Evolutionary conservation across 1,139 yeast genomes (phyloP).

Genomic region (Pichia sp.): DNA sequence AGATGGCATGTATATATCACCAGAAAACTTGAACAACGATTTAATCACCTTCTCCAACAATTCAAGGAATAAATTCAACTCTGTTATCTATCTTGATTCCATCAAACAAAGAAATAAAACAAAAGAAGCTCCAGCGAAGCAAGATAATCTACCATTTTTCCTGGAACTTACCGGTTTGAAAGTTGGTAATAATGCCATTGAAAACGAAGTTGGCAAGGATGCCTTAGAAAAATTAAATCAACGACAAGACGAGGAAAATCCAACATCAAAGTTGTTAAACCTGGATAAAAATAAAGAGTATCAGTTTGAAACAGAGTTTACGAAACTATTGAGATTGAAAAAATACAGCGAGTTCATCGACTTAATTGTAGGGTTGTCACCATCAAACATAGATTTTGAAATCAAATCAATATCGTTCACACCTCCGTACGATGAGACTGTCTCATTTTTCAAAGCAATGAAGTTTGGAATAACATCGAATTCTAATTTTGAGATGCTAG

Average conservation of each 20-base stretch:
- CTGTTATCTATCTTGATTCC: slow-evolving; percentile 74
- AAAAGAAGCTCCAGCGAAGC: slow-evolving; percentile 80
- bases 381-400: slow-evolving; percentile 80
- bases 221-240: slow-evolving; percentile 31
- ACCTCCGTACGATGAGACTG: slow-evolving; percentile 62
- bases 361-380: slow-evolving; percentile 60
- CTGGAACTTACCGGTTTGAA: slow-evolving; percentile 59
- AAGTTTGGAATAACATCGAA: slow-evolving; percentile 55
- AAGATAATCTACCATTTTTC: slow-evolving; percentile 81
- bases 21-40: slow-evolving; percentile 59
- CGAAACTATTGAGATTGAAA: slow-evolving; percentile 54
- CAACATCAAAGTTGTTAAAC: slow-evolving; percentile 23
- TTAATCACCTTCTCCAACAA: slow-evolving; percentile 72
- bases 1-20: slow-evolving; percentile 45
- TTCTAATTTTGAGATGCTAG: slow-evolving; percentile 61
- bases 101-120: slow-evolving; percentile 88
- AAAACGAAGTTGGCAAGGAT: slow-evolving; percentile 53
- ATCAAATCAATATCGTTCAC: slow-evolving; percentile 68
- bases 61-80: slow-evolving; percentile 74
- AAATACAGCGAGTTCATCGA: slow-evolving; percentile 51
- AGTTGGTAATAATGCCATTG: slow-evolving; percentile 67
- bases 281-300: slow-evolving; percentile 31
- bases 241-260: slow-evolving; percentile 8
- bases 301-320: slow-evolving; percentile 71
- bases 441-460: slow-evolving; percentile 62